Conservation (phyloP, 148 eudicot genomes). For the Spergularia marina region DNA sequence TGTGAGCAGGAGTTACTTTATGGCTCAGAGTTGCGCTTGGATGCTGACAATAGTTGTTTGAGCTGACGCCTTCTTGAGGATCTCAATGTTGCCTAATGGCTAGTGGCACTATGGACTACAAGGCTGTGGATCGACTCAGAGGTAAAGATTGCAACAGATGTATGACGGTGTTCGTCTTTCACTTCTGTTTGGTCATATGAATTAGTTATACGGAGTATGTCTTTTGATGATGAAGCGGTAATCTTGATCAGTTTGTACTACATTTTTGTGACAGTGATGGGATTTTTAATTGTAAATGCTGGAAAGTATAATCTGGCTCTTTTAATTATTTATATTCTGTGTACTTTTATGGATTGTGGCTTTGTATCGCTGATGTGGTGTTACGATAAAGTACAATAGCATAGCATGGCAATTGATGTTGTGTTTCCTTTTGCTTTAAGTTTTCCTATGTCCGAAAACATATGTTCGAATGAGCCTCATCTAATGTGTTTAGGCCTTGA, state of each 20-base stretch:
- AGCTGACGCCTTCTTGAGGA: constrained; percentile 26
- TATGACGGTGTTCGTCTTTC: background rate
- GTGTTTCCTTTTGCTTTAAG: too few relatives aligned
- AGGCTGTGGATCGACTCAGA: constrained; percentile 43
- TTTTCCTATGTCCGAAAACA: too few relatives aligned
- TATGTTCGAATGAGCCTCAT: too few relatives aligned
- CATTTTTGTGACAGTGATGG: background rate
- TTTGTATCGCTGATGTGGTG: background rate
- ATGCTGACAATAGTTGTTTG: constrained; percentile 18
- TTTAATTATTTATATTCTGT: too few relatives aligned
- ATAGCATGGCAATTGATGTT: too few relatives aligned
- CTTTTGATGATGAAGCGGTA: background rate
- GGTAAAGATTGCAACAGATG: constrained; percentile 34
- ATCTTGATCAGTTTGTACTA: background rate
- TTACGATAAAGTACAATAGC: background rate
- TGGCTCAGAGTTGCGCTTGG: constrained; percentile 15
- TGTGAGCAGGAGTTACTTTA: constrained; percentile 16
- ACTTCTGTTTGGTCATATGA: background rate
- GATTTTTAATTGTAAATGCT: background rate
- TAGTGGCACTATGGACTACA: constrained; percentile 59
- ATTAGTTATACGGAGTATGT: background rate
- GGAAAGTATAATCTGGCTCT: background rate
- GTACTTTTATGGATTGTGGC: background rate
- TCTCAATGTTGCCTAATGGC: constrained; percentile 76
- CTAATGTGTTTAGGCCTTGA: too few relatives aligned